Evolutionary conservation across 1,139 yeast genomes (phyloP).

Genomic region (Saccharomyces hybrid): DNA sequence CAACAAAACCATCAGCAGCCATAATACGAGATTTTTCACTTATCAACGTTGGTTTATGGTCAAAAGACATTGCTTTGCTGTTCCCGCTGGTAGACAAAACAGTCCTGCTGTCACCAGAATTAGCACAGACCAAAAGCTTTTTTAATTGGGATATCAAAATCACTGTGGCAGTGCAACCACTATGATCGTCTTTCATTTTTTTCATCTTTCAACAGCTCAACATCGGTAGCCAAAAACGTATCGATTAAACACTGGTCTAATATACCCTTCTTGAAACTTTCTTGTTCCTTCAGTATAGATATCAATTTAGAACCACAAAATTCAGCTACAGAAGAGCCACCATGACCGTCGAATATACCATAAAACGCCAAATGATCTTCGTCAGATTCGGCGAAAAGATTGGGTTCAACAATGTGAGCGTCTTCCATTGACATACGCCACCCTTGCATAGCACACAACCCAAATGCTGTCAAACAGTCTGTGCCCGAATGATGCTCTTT

Average conservation of each 20-base stretch:
- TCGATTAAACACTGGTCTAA: slow-evolving; percentile 69
- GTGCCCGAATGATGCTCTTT: slow-evolving; percentile 66
- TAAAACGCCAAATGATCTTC: slow-evolving; percentile 63
- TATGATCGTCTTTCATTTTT: slow-evolving; percentile 63
- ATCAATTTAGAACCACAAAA: slow-evolving; percentile 78
- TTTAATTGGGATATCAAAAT: slow-evolving; percentile 46
- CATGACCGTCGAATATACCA: slow-evolving; percentile 96
- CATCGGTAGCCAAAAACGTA: slow-evolving; percentile 79
- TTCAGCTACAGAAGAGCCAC: slow-evolving; percentile 86
- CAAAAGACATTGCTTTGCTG: slow-evolving; percentile 87
- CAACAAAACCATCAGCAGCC: slow-evolving; percentile 96
- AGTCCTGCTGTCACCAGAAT: slow-evolving; percentile 95
- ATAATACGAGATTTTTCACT: slow-evolving; percentile 90
- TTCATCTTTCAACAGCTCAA: slow-evolving; percentile 62
- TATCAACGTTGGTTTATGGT: slow-evolving; percentile 92
- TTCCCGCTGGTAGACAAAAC: slow-evolving; percentile 75
- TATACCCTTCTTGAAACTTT: slow-evolving; percentile 47
- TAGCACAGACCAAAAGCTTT: slow-evolving; percentile 55
- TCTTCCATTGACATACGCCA: slow-evolving; percentile 99
- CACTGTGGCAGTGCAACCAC: slow-evolving; percentile 96
- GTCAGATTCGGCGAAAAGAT: slow-evolving; percentile 39
- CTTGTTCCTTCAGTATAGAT: slow-evolving; percentile 56
- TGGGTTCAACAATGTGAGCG: slow-evolving; percentile 47
- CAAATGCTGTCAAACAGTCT: slow-evolving; percentile 65
- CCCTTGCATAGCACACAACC: slow-evolving; percentile 95